phyloP scores from a whole-genome alignment of 768 basidiomycete genomes.

The Pleurotus pulmonarius region DNA sequence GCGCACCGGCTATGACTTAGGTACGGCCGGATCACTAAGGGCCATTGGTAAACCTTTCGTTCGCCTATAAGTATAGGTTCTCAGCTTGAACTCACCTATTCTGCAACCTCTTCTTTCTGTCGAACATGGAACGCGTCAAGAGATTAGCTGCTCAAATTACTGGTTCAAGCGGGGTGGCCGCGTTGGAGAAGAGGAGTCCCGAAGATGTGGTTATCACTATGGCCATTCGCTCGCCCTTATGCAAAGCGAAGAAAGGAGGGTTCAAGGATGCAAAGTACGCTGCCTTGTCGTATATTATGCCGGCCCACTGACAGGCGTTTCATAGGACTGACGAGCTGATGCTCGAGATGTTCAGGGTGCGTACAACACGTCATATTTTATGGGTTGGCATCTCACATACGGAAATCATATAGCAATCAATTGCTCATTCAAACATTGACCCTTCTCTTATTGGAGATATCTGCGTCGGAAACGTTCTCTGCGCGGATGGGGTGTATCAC shows the following conservation, averaged over 20 bases:
- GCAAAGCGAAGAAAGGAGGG: slow-evolving; percentile 75
- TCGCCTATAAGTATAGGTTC: too few relatives aligned
- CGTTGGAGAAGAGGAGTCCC: slow-evolving; percentile 53
- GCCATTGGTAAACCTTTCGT: too few relatives aligned
- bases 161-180: slow-evolving; percentile 35
- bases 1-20: not conserved
- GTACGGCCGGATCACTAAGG: not conserved
- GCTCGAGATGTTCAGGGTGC: slow-evolving; percentile 76
- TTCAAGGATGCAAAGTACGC: slow-evolving; percentile 65
- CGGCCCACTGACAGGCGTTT: slow-evolving; percentile 11
- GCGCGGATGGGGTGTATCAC: slow-evolving; percentile 61
- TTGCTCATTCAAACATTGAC: slow-evolving; percentile 55
- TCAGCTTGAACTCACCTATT: not conserved
- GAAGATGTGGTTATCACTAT: slow-evolving; percentile 84
- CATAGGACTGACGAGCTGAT: slow-evolving; percentile 74
- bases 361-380: slow-evolving; percentile 3
- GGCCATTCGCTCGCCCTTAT: slow-evolving; percentile 73
- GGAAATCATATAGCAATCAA: slow-evolving; percentile 42
- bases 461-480: slow-evolving; percentile 74
- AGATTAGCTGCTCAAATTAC: slow-evolving; percentile 62
- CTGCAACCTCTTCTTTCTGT: not conserved
- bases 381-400: slow-evolving; percentile 8
- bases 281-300: not conserved
- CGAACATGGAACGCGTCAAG: slow-evolving; percentile 58
- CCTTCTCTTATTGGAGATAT: slow-evolving; percentile 71